Base-by-base conservation (phyloP, 495 filamentous ascomycete genomes). In the Neurospora sp. region DNA sequence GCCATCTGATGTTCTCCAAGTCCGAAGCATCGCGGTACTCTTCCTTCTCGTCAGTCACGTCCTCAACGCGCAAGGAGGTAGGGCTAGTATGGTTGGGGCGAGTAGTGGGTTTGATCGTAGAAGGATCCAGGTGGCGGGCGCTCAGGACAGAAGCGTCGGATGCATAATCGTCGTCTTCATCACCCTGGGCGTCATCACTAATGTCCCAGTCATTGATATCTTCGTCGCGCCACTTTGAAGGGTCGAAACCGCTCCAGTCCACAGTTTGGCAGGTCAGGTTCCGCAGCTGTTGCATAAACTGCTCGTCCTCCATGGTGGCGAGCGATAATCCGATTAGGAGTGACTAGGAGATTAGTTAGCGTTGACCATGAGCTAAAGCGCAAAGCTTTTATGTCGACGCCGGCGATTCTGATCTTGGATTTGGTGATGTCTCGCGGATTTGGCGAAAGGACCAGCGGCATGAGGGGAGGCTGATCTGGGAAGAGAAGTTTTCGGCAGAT, bases 81-180 rank as follows among this genome's bases (percentile, higher is more conserved):
- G 1, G 12, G 16, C 22, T 12, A 27, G 14, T 8, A 22, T 42
- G 12, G 8, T 17, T 14, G 31, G 27, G 44, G 31, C 27, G 5
- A 17, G 70, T 40, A 35, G 1, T 10, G 8, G 27, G 1, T 68
- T n/a, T 71, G 37, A 8, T 10, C 42, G 73, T 40, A 27, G 71
- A 45, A 3, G 40, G 2, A 9, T 69, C 71, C 1, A 79, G 70
- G 40, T 76, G 73, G 44, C 69, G 73, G 9, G 69, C n/a, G 27
- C 73, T 75, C 38, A 77, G 44, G 39, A 77, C 41, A 16, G 75
- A 77, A 45, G 73, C 71, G 44, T 76, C 74, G 17, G 74, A 75
- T 27, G 72, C 68, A 45, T 71, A 74, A 16, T 12, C 14, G 53
- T 65, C 53, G 27, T 65, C 53, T 1, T 65, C 1, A 16, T 37